Percentiles rank a stretch among this genome's conserved stretches.
Conservation (phyloP, 495 filamentous ascomycete species). For the Cairneyella variabilis region DNA sequence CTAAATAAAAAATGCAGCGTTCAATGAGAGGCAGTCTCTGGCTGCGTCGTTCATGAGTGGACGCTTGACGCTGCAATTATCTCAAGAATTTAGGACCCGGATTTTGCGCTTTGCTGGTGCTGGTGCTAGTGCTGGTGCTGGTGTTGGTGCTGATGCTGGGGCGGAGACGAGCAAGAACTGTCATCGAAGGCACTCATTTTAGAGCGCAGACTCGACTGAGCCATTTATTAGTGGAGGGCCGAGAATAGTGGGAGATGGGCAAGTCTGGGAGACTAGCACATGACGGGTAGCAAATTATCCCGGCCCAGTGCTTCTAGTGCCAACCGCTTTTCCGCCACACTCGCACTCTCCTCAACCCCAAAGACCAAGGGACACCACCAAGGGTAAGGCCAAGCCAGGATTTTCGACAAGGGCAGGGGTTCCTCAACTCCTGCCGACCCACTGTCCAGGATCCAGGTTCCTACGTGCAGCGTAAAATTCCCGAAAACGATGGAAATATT, state of each 20-base stretch:
- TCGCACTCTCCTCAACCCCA: background rate
- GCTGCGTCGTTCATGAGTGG: background rate
- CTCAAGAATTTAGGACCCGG: background rate
- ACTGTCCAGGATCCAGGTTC: background rate
- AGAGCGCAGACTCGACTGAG: background rate
- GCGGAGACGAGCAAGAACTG: background rate
- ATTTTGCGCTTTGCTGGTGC: background rate
- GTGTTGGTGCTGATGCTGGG: background rate
- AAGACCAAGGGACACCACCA: background rate
- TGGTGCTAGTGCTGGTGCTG: background rate
- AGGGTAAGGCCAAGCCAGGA: too few relatives aligned
- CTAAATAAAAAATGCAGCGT: too few relatives aligned
- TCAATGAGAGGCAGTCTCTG: background rate
- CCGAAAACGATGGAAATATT: background rate
- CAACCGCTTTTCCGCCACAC: too few relatives aligned
- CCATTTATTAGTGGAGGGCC: background rate
- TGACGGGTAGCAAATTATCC: background rate
- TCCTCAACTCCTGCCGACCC: too few relatives aligned
- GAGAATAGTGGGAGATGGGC: background rate
- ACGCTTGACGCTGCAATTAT: background rate
- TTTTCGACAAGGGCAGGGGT: too few relatives aligned
- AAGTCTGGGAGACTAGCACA: background rate
- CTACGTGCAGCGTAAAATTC: background rate
- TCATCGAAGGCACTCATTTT: background rate
- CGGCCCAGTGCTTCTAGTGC: background rate